Percentiles rank a stretch among this genome's conserved stretches.
These are phyloP conservation scores for Avicennia marina DNA, from an alignment of 257 asterid genomes.

Conservation along the genomic window DNA sequence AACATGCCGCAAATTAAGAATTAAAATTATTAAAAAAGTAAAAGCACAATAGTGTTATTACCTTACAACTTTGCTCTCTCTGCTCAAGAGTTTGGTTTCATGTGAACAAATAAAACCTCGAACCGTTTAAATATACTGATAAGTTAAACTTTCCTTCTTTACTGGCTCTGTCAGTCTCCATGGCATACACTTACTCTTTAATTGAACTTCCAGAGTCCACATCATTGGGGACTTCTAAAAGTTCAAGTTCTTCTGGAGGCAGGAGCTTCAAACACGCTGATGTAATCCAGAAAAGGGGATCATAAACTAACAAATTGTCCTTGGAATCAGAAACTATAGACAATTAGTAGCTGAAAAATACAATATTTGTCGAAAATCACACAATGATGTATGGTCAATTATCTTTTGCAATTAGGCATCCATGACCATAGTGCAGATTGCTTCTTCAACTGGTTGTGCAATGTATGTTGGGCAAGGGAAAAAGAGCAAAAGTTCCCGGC, in stretches of 20 bases:
- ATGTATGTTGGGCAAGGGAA: too few relatives aligned
- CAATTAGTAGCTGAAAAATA: not conserved
- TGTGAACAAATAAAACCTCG: constrained; percentile 81
- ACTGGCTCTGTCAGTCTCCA: constrained; percentile 35
- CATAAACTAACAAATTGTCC: constrained; percentile 9
- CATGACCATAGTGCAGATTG: too few relatives aligned
- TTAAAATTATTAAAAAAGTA: too few relatives aligned
- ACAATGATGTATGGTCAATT: too few relatives aligned
- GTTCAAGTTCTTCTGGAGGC: constrained; percentile 79
- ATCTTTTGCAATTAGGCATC: too few relatives aligned
- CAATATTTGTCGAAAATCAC: too few relatives aligned
- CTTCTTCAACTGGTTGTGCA: too few relatives aligned
- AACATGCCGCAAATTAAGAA: too few relatives aligned
- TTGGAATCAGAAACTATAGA: not conserved
- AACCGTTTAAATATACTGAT: constrained; percentile 35
- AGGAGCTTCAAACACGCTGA: constrained; percentile 85
- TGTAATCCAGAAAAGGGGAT: constrained; percentile 13
- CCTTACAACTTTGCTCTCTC: constrained; percentile 79
- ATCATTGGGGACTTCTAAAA: constrained; percentile 54
- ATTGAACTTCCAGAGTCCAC: constrained; percentile 36
- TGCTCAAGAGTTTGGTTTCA: constrained; percentile 85
- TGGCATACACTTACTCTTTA: constrained; percentile 47
- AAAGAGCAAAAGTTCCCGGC: too few relatives aligned
- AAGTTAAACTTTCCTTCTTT: constrained; percentile 33
- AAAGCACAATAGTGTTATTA: constrained; percentile 21